Evolutionary conservation across 2,329 filamentous ascomycete species (phyloP).

Genomic region (Sarocladium oryzae): DNA sequence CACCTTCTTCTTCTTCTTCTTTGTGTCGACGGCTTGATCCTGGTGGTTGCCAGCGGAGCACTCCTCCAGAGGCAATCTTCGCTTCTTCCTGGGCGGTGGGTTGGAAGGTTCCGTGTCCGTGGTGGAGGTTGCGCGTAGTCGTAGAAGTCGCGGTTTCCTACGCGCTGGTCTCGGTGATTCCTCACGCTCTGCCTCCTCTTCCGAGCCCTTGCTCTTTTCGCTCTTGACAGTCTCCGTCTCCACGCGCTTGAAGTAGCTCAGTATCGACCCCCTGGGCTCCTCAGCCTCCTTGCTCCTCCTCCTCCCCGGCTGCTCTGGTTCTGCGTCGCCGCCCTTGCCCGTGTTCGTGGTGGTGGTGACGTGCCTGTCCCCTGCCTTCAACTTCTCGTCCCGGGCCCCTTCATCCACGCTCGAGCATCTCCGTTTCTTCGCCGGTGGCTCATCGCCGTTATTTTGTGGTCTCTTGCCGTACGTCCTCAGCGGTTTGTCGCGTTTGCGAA

Average conservation of each 20-base stretch:
- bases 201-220: too few relatives aligned
- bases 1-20: neutral
- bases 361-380: too few relatives aligned
- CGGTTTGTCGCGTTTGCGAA: slow-evolving; percentile 26
- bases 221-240: neutral
- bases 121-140: neutral
- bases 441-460: slow-evolving; percentile 17
- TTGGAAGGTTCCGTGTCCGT: neutral
- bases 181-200: slow-evolving; percentile 13
- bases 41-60: neutral
- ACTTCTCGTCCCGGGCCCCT: too few relatives aligned
- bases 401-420: neutral
- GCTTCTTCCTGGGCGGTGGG: neutral
- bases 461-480: slow-evolving; percentile 36
- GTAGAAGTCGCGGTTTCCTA: neutral
- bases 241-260: slow-evolving; percentile 35
- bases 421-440: slow-evolving; percentile 21
- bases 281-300: too few relatives aligned
- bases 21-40: too few relatives aligned
- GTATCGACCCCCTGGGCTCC: slow-evolving; percentile 29
- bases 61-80: neutral
- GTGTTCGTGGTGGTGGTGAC: too few relatives aligned
- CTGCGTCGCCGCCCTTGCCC: too few relatives aligned
- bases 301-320: too few relatives aligned
- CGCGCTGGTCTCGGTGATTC: slow-evolving; percentile 14